These are phyloP conservation scores for Kodamaea fungicola DNA, from an alignment of 1,139 yeast species.

Conservation along the genomic window DNA sequence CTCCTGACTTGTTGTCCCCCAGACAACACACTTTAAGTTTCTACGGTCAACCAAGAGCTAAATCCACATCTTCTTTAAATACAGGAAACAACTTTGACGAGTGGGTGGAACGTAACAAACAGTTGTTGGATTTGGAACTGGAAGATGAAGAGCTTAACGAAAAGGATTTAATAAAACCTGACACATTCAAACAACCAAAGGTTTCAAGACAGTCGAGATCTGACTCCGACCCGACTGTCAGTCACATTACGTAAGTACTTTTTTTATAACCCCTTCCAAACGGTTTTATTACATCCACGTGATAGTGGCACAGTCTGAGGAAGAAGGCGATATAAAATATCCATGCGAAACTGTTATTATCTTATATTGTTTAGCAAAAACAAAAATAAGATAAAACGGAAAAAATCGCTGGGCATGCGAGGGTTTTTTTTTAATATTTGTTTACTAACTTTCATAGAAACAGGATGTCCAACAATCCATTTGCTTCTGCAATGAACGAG, in stretches of 20 bases:
- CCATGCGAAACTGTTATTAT: neutral
- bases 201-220: constrained; percentile 23
- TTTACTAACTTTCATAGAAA: constrained; percentile 27
- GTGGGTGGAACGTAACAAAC: constrained; percentile 51
- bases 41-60: constrained; percentile 6
- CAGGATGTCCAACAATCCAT: constrained; percentile 55
- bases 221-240: constrained; percentile 41
- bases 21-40: neutral
- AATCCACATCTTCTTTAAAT: constrained; percentile 9
- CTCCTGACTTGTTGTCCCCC: constrained; percentile 4
- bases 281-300: no score
- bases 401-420: neutral
- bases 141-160: constrained; percentile 33
- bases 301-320: neutral
- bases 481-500: constrained; percentile 45
- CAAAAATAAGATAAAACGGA: neutral
- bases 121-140: constrained; percentile 39
- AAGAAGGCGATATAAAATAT: neutral
- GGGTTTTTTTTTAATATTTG: constrained; percentile 1
- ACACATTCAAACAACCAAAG: no score
- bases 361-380: constrained; percentile 1
- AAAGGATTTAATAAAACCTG: neutral
- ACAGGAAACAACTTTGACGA: constrained; percentile 32
- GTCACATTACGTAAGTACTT: constrained; percentile 31
- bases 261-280: neutral